Evolutionary conservation across 2,329 filamentous ascomycete species (phyloP).

Genomic region (Cadophora gregata): DNA sequence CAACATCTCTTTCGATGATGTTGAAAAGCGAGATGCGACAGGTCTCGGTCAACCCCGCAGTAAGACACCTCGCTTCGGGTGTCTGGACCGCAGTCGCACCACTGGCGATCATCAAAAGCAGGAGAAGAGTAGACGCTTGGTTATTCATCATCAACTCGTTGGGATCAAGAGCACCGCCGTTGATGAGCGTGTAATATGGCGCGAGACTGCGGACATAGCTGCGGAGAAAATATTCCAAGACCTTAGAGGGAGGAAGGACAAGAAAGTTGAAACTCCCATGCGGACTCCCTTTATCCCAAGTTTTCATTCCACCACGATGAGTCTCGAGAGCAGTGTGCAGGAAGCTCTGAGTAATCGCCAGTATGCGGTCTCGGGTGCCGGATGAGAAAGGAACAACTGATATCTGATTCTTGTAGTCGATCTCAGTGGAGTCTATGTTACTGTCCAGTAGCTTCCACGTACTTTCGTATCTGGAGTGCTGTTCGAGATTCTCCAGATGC

Average conservation of each 20-base stretch:
- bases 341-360: slow-evolving; percentile 75
- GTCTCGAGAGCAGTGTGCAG: slow-evolving; percentile 74
- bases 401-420: slow-evolving; percentile 29
- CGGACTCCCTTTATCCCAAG: slow-evolving; percentile 42
- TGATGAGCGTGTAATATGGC: slow-evolving; percentile 68
- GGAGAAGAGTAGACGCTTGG: slow-evolving; percentile 67
- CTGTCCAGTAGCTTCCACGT: slow-evolving; percentile 54
- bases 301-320: slow-evolving; percentile 56
- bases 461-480: slow-evolving; percentile 54
- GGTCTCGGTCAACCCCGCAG: slow-evolving; percentile 71
- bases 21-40: slow-evolving; percentile 76
- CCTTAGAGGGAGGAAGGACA: slow-evolving; percentile 67
- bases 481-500: slow-evolving; percentile 57
- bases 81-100: slow-evolving; percentile 71
- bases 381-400: slow-evolving; percentile 53
- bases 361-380: slow-evolving; percentile 68
- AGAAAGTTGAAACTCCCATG: slow-evolving; percentile 65
- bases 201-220: slow-evolving; percentile 71
- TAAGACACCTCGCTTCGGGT: slow-evolving; percentile 67
- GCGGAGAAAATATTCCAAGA: slow-evolving; percentile 70
- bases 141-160: slow-evolving; percentile 72
- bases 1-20: slow-evolving; percentile 73
- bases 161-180: slow-evolving; percentile 64
- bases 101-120: slow-evolving; percentile 75
- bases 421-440: slow-evolving; percentile 39